Evolutionary conservation across 2,329 filamentous ascomycete genomes (phyloP).

Genomic region (Diplodia intermedia): DNA sequence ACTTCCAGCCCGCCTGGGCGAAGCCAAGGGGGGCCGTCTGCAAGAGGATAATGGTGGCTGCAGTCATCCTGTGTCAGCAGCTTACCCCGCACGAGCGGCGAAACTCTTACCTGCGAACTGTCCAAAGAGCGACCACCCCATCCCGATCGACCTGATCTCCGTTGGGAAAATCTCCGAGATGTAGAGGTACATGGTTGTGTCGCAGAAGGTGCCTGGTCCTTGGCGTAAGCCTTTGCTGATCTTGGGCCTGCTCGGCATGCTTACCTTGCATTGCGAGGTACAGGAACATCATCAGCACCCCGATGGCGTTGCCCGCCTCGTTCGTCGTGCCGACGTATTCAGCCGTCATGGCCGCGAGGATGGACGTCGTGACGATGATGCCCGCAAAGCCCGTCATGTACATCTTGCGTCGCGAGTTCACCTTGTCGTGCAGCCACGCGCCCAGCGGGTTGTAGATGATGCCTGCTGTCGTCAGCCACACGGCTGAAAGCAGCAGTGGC

Average conservation of each 20-base stretch:
- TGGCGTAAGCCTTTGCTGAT: neutral
- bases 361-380: constrained; percentile 35
- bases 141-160: constrained; percentile 59
- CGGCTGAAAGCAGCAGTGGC: constrained; percentile 50
- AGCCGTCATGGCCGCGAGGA: constrained; percentile 46
- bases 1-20: constrained; percentile 57
- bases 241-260: constrained; percentile 41
- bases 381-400: constrained; percentile 45
- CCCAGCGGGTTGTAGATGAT: constrained; percentile 41
- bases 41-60: constrained; percentile 51
- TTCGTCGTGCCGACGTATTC: constrained; percentile 50
- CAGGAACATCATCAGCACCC: constrained; percentile 53
- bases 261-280: constrained; percentile 57
- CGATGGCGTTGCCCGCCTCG: constrained; percentile 50
- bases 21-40: constrained; percentile 46
- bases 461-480: constrained; percentile 55
- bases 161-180: constrained; percentile 54
- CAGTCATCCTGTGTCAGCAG: constrained; percentile 22
- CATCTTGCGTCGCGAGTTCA: constrained; percentile 35
- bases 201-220: constrained; percentile 46
- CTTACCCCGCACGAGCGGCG: neutral
- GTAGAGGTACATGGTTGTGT: constrained; percentile 53
- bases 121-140: constrained; percentile 60
- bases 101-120: constrained; percentile 34
- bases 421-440: constrained; percentile 36